Percentiles rank a stretch among this genome's conserved stretches.
These are phyloP conservation scores for Phaeoacremonium minimum DNA, from an alignment of 2,329 filamentous ascomycete species.

Conservation along the genomic window DNA sequence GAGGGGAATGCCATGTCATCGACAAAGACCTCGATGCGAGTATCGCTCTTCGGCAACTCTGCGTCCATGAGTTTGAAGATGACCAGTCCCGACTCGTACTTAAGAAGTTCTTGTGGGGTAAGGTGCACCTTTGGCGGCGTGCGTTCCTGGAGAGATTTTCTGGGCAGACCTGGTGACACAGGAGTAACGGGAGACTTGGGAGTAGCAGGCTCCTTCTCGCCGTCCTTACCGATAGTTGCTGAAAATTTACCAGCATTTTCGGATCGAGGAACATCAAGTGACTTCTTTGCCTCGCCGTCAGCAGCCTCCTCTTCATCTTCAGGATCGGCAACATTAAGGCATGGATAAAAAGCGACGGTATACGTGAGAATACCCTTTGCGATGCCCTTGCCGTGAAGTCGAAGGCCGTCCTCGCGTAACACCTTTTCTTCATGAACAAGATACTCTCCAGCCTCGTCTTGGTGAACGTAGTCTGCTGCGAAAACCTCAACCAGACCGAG, in stretches of 20 bases:
- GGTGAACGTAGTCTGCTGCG: constrained; percentile 72
- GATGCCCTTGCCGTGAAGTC: constrained; percentile 66
- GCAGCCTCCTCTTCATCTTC: constrained; percentile 65
- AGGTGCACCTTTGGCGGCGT: constrained; percentile 73
- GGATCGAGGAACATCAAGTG: constrained; percentile 27
- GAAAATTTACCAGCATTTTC: constrained; percentile 40
- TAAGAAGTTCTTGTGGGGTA: constrained; percentile 72
- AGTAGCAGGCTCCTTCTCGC: constrained; percentile 32
- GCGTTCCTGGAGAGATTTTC: constrained; percentile 49
- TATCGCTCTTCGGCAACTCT: constrained; percentile 71
- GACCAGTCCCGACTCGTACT: constrained; percentile 86
- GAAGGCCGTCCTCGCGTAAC: constrained; percentile 61
- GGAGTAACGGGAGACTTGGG: constrained; percentile 38
- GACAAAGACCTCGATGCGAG: constrained; percentile 81
- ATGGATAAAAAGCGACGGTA: constrained; percentile 85
- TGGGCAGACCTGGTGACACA: constrained; percentile 7
- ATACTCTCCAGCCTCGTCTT: constrained; percentile 79
- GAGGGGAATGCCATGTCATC: constrained; percentile 93
- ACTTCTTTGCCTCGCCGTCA: constrained; percentile 13
- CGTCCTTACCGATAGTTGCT: constrained; percentile 22
- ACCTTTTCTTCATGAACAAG: constrained; percentile 73
- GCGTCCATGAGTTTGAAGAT: constrained; percentile 94
- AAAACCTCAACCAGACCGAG: constrained; percentile 77
- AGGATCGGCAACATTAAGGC: constrained; percentile 80
- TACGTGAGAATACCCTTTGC: constrained; percentile 79